Conservation (phyloP, 78 protist genomes). For the Dictyostelium firmibasis region DNA sequence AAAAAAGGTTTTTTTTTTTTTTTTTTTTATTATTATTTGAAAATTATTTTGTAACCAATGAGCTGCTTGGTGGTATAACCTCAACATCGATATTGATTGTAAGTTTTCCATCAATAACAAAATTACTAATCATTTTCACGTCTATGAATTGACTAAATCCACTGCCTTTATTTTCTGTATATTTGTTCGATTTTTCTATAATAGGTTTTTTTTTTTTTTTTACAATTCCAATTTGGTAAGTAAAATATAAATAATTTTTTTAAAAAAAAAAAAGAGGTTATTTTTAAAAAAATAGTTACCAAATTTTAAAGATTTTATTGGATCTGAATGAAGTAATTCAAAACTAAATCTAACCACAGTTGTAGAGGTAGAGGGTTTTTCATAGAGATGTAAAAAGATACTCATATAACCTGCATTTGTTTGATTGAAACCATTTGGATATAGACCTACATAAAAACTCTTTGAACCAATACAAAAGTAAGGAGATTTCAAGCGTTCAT, state of each 20-base stretch:
- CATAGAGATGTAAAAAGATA: not conserved
- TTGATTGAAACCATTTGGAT: slow-evolving; percentile 18
- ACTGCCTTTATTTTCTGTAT: not conserved
- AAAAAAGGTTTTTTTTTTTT: not conserved
- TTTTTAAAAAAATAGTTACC: not conserved
- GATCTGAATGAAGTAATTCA: not conserved
- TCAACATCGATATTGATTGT: not conserved
- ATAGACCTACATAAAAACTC: not conserved
- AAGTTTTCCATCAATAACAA: not conserved
- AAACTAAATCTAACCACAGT: not conserved
- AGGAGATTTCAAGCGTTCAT: not conserved
- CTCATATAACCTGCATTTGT: not conserved
- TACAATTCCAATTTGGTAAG: no score
- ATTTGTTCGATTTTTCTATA: not conserved
- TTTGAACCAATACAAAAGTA: slow-evolving; percentile 8
- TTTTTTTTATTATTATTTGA: not conserved
- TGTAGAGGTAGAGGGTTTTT: not conserved
- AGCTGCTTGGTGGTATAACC: not conserved
- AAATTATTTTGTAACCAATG: not conserved
- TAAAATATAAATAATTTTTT: not conserved
- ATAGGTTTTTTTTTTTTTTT: no score
- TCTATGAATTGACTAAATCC: not conserved
- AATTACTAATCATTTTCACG: not conserved
- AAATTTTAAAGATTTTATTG: not conserved
- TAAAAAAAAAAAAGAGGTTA: not conserved